These are phyloP conservation scores for Volvox africanus DNA, from an alignment of 139 green algal species.

Conservation along the genomic window DNA sequence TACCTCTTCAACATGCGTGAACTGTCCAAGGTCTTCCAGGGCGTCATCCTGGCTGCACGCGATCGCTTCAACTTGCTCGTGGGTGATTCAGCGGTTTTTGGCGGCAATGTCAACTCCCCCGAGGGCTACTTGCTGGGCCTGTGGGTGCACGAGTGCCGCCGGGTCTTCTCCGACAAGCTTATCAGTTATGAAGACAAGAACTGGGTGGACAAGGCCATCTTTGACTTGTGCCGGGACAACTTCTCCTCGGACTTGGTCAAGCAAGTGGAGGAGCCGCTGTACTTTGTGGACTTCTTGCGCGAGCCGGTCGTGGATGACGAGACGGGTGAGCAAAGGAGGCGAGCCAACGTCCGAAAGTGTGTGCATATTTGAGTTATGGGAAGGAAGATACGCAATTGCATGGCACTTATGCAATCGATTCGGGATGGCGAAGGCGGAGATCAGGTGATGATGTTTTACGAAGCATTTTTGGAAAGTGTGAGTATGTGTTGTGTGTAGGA, in stretches of 20 bases:
- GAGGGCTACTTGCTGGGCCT: conserved; percentile 91
- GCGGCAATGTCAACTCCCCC: conserved; percentile 76
- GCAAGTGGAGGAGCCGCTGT: conserved; percentile 86
- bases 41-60: conserved; percentile 87
- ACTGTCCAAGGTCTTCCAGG: conserved; percentile 92
- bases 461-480: too few species aligned
- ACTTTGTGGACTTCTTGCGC: conserved; percentile 96
- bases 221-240: conserved; percentile 76
- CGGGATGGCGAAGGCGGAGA: too few species aligned
- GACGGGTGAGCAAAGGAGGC: conserved; percentile 55
- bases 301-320: conserved; percentile 88
- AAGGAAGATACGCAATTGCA: too few species aligned
- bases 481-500: too few species aligned
- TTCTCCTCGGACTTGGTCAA: conserved; percentile 74
- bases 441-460: too few species aligned
- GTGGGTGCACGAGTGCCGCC: conserved; percentile 94
- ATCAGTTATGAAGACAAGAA: conserved; percentile 88
- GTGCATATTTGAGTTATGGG: too few species aligned
- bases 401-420: too few species aligned
- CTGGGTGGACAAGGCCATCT: conserved; percentile 83
- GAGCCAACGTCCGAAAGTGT: too few species aligned
- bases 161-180: conserved; percentile 95
- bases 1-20: conserved; percentile 98
- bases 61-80: conserved; percentile 65
- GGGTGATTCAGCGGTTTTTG: conserved; percentile 63